Evolutionary conservation across 148 eudicot genomes (phyloP).

Genomic region (Nyssa sinensis): DNA sequence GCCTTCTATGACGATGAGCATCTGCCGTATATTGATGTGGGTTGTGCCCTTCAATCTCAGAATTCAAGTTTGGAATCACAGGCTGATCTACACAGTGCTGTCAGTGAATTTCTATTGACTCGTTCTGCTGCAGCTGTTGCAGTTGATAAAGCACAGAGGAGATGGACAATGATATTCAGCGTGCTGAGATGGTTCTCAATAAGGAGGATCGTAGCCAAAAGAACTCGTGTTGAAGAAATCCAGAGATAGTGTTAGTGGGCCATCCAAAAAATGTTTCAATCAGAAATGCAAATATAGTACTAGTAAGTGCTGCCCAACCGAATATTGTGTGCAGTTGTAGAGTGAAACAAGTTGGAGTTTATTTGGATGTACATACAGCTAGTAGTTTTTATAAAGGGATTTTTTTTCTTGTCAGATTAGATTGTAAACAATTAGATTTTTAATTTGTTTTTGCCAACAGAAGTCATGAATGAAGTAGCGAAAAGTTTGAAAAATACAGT

Average conservation of each 20-base stretch:
- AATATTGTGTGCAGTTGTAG: constrained; percentile 16
- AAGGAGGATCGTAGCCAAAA: constrained; percentile 41
- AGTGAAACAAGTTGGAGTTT: neutral
- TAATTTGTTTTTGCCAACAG: neutral
- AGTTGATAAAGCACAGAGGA: constrained; percentile 43
- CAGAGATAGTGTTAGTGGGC: constrained; percentile 14
- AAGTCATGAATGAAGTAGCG: too few species aligned
- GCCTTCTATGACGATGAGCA: constrained; percentile 49
- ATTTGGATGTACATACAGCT: neutral
- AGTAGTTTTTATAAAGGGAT: neutral
- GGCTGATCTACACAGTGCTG: constrained; percentile 34
- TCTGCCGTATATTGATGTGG: constrained; percentile 49
- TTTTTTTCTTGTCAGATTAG: neutral
- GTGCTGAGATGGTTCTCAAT: constrained; percentile 50
- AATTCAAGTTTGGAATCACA: constrained; percentile 34
- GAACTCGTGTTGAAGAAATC: constrained; percentile 17
- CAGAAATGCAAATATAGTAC: neutral
- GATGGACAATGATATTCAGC: constrained; percentile 59
- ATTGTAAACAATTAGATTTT: neutral
- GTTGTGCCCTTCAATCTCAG: constrained; percentile 37
- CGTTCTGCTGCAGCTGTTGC: constrained; percentile 14
- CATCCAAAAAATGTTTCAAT: neutral
- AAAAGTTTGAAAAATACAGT: too few species aligned
- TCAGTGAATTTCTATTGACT: constrained; percentile 29
- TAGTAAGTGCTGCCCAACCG: constrained; percentile 9